Evolutionary conservation across 78 protist species (phyloP).

Genomic region (Bigelowiella natans): DNA sequence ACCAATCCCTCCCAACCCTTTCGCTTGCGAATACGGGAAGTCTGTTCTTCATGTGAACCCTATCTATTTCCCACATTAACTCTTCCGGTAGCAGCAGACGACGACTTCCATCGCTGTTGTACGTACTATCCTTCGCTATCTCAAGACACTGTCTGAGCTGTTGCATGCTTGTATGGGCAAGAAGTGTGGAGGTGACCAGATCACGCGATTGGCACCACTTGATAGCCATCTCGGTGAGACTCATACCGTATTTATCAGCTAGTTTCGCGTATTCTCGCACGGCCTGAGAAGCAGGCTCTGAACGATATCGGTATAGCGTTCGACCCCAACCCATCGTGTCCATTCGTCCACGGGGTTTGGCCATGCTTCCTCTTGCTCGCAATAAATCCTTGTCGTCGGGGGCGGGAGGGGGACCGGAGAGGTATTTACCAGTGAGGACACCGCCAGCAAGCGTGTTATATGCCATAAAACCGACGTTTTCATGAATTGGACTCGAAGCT

Average conservation of each 20-base stretch:
- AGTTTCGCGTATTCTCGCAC: background rate
- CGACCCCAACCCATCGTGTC: conserved; percentile 16
- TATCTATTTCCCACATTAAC: conserved; percentile 17
- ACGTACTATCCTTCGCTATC: too few relatives aligned
- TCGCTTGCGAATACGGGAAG: background rate
- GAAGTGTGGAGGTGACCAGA: background rate
- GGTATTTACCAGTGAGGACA: conserved; percentile 22
- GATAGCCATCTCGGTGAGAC: conserved; percentile 2
- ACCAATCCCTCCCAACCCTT: conserved; percentile 4
- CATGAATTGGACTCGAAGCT: background rate
- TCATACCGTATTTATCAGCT: background rate
- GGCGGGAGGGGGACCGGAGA: conserved; percentile 5
- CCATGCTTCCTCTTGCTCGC: background rate
- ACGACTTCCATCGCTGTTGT: background rate
- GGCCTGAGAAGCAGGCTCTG: conserved; percentile 15
- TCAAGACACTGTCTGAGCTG: background rate
- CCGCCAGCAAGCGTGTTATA: conserved; percentile 24
- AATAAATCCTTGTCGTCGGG: background rate
- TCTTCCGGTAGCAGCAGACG: background rate
- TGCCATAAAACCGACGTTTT: conserved; percentile 16
- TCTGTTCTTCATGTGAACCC: conserved; percentile 13
- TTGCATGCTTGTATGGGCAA: background rate
- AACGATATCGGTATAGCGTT: conserved; percentile 20
- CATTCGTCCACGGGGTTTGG: conserved; percentile 2
- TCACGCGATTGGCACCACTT: background rate